Conservation (phyloP, 2,329 filamentous ascomycete species). For the Pseudogymnoascus sp. region DNA sequence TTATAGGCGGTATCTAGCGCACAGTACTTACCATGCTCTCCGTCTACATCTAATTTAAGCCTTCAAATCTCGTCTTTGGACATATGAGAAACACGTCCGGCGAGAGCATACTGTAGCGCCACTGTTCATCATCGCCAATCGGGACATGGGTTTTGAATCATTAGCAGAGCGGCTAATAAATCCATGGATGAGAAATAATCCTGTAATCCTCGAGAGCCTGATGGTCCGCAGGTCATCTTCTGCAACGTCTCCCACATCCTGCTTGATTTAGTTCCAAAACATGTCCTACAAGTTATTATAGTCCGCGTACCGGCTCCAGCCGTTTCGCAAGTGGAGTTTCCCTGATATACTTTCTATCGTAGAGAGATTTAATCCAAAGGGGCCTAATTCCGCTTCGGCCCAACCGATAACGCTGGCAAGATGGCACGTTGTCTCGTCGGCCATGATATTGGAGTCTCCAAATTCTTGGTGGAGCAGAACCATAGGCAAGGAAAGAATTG, state of each 20-base stretch:
- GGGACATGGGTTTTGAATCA: constrained; percentile 26
- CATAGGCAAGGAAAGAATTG: constrained; percentile 31
- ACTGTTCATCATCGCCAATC: constrained; percentile 30
- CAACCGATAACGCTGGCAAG: constrained; percentile 35
- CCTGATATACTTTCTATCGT: constrained; percentile 28
- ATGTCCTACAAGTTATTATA: constrained; percentile 23
- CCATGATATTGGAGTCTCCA: constrained; percentile 32
- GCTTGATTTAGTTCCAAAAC: constrained; percentile 29
- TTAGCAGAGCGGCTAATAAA: constrained; percentile 34
- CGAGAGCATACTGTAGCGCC: constrained; percentile 31
- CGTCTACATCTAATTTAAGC: constrained; percentile 7
- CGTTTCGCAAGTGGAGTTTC: constrained; percentile 29
- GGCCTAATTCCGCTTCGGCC: constrained; percentile 33
- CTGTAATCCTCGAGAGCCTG: constrained; percentile 27
- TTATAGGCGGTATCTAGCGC: not conserved
- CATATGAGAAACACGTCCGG: constrained; percentile 32
- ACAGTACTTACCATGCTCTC: not conserved
- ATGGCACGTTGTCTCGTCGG: constrained; percentile 30
- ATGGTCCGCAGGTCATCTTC: constrained; percentile 23
- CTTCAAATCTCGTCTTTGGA: constrained; percentile 28
- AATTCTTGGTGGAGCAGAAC: constrained; percentile 34
- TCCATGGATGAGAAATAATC: constrained; percentile 28
- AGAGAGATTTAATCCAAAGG: constrained; percentile 34
- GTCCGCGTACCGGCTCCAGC: constrained; percentile 29
- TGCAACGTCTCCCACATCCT: constrained; percentile 25